These are phyloP conservation scores for Bruguiera hainesii DNA, from an alignment of 441 rosid species.

Conservation along the genomic window DNA sequence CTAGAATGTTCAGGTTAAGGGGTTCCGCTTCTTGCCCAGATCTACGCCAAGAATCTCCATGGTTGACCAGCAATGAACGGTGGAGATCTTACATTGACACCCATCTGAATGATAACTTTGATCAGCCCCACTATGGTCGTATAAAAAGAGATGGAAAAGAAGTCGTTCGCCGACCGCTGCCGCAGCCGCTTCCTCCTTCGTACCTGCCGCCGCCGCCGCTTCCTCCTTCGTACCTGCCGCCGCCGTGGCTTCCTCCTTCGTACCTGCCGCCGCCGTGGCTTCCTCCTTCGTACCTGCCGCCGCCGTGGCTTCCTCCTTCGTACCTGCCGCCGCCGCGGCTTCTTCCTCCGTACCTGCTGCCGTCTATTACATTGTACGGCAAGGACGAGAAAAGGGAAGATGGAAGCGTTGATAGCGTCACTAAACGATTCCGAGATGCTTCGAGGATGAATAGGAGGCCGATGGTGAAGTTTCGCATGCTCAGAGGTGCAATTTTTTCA, in stretches of 20 bases:
- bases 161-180: slow-evolving; percentile 10
- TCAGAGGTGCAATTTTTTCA: too few relatives aligned
- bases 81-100: too few relatives aligned
- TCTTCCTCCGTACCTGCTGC: too few relatives aligned
- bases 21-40: slow-evolving; percentile 73
- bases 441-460: slow-evolving; percentile 63
- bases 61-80: slow-evolving; percentile 24
- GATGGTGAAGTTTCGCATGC: slow-evolving; percentile 30
- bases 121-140: slow-evolving; percentile 19
- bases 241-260: background rate
- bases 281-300: slow-evolving; percentile 20
- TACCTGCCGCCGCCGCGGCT: slow-evolving; percentile 8
- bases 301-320: slow-evolving; percentile 22
- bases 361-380: slow-evolving; percentile 14
- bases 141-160: slow-evolving; percentile 15
- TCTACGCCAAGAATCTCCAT: slow-evolving; percentile 50
- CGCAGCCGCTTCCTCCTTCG: slow-evolving; percentile 25
- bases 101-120: slow-evolving; percentile 5
- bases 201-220: slow-evolving; percentile 18
- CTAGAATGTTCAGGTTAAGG: slow-evolving; percentile 36
- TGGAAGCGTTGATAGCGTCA: slow-evolving; percentile 67
- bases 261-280: slow-evolving; percentile 14
- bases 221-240: slow-evolving; percentile 20
- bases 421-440: slow-evolving; percentile 69
- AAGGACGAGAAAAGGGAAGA: too few relatives aligned